These are phyloP conservation scores for Ophiocordyceps camponoti-floridani DNA, from an alignment of 2,329 filamentous ascomycete species.

Conservation along the genomic window DNA sequence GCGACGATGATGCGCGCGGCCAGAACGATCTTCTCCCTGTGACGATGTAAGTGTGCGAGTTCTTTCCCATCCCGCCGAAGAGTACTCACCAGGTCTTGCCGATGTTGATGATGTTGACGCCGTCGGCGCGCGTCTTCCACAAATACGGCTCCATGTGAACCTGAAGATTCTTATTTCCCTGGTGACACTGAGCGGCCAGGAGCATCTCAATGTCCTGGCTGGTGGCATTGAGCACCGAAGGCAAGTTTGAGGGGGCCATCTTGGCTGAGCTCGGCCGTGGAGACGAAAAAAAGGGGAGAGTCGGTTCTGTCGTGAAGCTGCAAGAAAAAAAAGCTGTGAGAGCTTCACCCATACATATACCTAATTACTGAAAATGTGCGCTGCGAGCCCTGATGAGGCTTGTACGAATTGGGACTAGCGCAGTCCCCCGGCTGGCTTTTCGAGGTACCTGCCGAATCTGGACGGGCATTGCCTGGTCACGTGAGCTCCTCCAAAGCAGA, in stretches of 20 bases:
- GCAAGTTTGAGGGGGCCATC: slow-evolving; percentile 92
- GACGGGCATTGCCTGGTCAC: not conserved
- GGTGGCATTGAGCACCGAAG: slow-evolving; percentile 90
- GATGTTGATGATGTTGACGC: slow-evolving; percentile 98
- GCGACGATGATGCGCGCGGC: slow-evolving; percentile 97
- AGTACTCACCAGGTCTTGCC: slow-evolving; percentile 86
- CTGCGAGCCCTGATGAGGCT: slow-evolving; percentile 17
- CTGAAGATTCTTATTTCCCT: slow-evolving; percentile 98
- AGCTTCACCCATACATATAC: slow-evolving; percentile 4
- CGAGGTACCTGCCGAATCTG: not conserved
- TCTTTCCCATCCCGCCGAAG: too few species aligned
- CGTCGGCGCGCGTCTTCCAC: slow-evolving; percentile 98
- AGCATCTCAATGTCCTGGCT: slow-evolving; percentile 99
- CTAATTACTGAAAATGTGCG: slow-evolving; percentile 20
- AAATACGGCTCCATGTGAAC: slow-evolving; percentile 99
- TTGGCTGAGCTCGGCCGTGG: slow-evolving; percentile 35
- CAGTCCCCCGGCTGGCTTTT: not conserved
- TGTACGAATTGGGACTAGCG: slow-evolving; percentile 8
- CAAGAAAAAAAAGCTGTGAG: slow-evolving; percentile 27
- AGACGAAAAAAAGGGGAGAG: slow-evolving; percentile 9
- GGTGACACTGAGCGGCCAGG: slow-evolving; percentile 87
- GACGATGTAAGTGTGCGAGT: slow-evolving; percentile 3
- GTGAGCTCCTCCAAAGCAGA: not conserved
- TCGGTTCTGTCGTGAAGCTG: slow-evolving; percentile 5
- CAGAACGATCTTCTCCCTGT: slow-evolving; percentile 98